Evolutionary conservation across 805 yeast species (phyloP).

Genomic region (Candida pseudoglaebosa): DNA sequence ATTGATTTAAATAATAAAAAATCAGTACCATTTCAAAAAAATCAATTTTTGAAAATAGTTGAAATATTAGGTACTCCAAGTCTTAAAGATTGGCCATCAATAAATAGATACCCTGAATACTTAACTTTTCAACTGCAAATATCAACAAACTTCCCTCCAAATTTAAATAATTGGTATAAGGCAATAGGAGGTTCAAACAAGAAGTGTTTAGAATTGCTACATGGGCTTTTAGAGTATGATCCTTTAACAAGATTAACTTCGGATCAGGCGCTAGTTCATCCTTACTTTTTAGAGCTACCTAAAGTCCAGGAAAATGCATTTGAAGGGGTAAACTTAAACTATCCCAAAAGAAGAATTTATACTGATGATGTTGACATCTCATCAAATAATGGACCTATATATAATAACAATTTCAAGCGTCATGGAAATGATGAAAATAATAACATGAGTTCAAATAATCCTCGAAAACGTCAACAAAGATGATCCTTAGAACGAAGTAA

Average conservation of each 20-base stretch:
- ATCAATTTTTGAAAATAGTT: slow-evolving; percentile 84
- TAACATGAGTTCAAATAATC: slow-evolving; percentile 5
- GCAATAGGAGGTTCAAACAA: slow-evolving; percentile 73
- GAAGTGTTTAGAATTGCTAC: slow-evolving; percentile 61
- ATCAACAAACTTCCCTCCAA: slow-evolving; percentile 58
- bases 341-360: slow-evolving; percentile 84
- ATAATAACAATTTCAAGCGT: slow-evolving; percentile 22
- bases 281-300: slow-evolving; percentile 71
- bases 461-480: slow-evolving; percentile 8
- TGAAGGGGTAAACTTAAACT: slow-evolving; percentile 65
- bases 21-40: slow-evolving; percentile 89
- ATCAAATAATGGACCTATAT: slow-evolving; percentile 19
- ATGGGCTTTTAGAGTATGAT: slow-evolving; percentile 71
- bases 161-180: slow-evolving; percentile 81
- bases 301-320: slow-evolving; percentile 73
- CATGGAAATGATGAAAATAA: slow-evolving; percentile 14
- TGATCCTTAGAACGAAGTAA: too few species aligned
- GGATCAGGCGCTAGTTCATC: slow-evolving; percentile 66
- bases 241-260: slow-evolving; percentile 81
- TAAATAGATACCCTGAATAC: slow-evolving; percentile 82
- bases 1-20: slow-evolving; percentile 79
- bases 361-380: slow-evolving; percentile 80
- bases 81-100: slow-evolving; percentile 70
- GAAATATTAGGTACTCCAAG: slow-evolving; percentile 94
- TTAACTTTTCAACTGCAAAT: slow-evolving; percentile 43